Evolutionary conservation across 2,329 filamentous ascomycete genomes (phyloP).

Genomic region (Fusarium proliferatum): DNA sequence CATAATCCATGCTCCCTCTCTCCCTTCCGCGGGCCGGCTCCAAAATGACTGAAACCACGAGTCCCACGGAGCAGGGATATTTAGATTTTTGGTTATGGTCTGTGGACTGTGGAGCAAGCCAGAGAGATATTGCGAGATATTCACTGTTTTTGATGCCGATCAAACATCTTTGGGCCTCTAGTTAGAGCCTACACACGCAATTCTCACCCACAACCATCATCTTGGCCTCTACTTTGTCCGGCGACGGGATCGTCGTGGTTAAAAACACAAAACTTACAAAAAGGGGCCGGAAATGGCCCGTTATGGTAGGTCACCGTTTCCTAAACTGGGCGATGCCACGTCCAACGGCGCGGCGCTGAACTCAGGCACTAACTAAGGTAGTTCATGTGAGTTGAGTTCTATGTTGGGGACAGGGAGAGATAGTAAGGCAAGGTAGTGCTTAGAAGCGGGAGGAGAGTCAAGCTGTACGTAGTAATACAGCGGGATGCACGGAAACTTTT

Average conservation of each 20-base stretch:
- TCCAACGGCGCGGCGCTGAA: conserved; percentile 24
- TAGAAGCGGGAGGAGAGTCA: background rate
- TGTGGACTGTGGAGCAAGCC: conserved; percentile 15
- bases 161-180: conserved; percentile 14
- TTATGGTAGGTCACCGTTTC: conserved; percentile 35
- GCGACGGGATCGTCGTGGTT: conserved; percentile 15
- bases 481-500: conserved; percentile 12
- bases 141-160: conserved; percentile 21
- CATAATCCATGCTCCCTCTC: conserved; percentile 25
- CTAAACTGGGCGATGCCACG: conserved; percentile 33
- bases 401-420: conserved; percentile 3
- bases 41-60: conserved; percentile 33
- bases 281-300: conserved; percentile 40
- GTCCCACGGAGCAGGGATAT: conserved; percentile 11
- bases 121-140: conserved; percentile 20
- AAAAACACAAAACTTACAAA: conserved; percentile 22
- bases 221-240: background rate
- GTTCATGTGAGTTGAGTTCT: background rate
- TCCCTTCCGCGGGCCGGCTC: conserved; percentile 24
- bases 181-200: background rate
- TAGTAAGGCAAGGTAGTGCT: background rate
- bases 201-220: conserved; percentile 32
- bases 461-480: background rate
- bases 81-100: background rate
- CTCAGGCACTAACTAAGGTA: conserved; percentile 27